Conservation (phyloP, 306 rosid species). For the Casuarina equisetifolia region DNA sequence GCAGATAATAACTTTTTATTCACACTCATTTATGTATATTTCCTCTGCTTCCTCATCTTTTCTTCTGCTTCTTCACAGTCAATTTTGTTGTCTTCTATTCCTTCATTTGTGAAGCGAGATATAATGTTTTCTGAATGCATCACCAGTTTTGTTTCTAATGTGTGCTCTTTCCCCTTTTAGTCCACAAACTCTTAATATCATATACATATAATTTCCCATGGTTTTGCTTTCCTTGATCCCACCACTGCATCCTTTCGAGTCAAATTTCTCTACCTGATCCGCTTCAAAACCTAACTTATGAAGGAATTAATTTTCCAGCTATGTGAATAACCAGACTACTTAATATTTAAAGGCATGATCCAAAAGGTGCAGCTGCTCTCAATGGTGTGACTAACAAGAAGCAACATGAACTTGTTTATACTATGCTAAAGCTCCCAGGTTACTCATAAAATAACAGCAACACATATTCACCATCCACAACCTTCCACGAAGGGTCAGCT, state of each 20-base stretch:
- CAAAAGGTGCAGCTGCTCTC: neutral
- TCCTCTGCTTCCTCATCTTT: no score
- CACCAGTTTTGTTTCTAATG: no score
- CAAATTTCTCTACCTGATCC: neutral
- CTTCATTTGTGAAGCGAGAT: no score
- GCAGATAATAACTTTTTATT: neutral
- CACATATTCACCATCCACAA: neutral
- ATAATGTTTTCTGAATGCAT: no score
- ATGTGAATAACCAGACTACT: no score
- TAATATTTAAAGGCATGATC: neutral
- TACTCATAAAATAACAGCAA: neutral
- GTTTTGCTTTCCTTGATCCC: neutral
- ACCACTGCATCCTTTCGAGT: neutral
- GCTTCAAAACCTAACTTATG: no score
- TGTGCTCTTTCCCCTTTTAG: no score
- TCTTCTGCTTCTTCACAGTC: no score
- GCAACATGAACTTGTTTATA: neutral
- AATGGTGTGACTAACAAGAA: neutral
- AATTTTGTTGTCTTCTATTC: no score
- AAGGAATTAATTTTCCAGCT: neutral
- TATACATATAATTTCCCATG: neutral
- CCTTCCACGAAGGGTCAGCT: neutral
- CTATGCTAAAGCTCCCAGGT: neutral
- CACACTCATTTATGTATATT: no score
- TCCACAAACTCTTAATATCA: no score